Evolutionary conservation across 2,329 filamentous ascomycete genomes (phyloP), one percentile per base, ranked within the genome.

Genomic region (Chaetomium olivaceum): DNA sequence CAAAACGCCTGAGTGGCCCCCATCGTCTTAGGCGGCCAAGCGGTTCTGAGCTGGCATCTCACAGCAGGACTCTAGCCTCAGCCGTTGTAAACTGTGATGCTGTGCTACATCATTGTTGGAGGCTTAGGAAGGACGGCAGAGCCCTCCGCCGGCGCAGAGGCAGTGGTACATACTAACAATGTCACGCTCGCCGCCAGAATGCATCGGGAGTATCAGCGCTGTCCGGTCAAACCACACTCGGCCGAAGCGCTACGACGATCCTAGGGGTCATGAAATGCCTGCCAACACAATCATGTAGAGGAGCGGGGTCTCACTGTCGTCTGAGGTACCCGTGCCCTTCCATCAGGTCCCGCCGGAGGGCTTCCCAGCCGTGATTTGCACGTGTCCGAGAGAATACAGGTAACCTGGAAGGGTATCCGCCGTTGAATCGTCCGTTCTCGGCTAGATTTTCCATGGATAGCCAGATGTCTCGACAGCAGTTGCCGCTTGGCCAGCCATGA

Each of bases 41-140:
- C n/a, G 48, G 25, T 36, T 36, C 21, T 27, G 62, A 48, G 33
- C 23, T 62, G 48, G 14, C 46, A 31, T 62, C 39, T 54, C 64
- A 31, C n/a, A 33, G 14, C 4, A 19, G 16, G 25, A 16, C 39
- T 36, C 33, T 21, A 23, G 14, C 27, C 11, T 48, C 36, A 55
- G n/a, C 21, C 36, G 43, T 46, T 36, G 12, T 14, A 27, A 57
- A 51, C 21, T 50, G 3, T 33, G 29, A 60, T 59, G 62, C 55
- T 59, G 62, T 62, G 54, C 39, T 39, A 60, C 62, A 33, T 43
- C 27, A 56, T 48, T 29, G 55, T 29, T 62, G 61, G 29, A 25
- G 46, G 56, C 7, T 33, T 55, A 12, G 46, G 57, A 58, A 54
- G 16, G 50, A 36, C 12, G 7, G n/a, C n/a, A 48, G 5, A 4